Evolutionary conservation across 139 green algal species (phyloP).

Genomic region (Eudorina sp.): DNA sequence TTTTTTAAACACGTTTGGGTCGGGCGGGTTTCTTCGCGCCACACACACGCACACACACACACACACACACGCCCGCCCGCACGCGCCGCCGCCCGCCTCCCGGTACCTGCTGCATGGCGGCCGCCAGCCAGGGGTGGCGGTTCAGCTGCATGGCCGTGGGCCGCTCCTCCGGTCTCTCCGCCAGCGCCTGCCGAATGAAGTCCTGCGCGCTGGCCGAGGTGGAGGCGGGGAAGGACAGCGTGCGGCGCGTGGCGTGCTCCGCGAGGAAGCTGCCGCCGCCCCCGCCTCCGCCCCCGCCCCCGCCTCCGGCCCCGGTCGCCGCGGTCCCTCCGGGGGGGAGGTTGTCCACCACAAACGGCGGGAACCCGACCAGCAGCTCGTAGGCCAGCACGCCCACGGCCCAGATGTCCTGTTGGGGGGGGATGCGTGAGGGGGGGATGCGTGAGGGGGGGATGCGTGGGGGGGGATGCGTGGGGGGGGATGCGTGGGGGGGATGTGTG

Average conservation of each 20-base stretch:
- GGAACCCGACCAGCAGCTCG: conserved; percentile 58
- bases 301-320: neutral
- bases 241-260: neutral
- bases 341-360: conserved; percentile 54
- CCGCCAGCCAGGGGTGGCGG: conserved; percentile 23
- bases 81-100: no score
- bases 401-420: conserved; percentile 56
- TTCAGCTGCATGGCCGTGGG: conserved; percentile 13
- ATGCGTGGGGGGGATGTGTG: no score
- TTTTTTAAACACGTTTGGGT: no score
- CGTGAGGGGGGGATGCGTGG: no score
- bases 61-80: no score
- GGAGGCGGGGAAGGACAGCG: conserved; percentile 28
- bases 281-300: neutral
- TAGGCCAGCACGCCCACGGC: conserved; percentile 58
- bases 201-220: neutral
- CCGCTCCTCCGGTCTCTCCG: neutral
- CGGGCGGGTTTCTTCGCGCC: no score
- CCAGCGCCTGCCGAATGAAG: conserved; percentile 30
- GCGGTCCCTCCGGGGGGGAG: neutral
- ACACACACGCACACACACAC: no score
- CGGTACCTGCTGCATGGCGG: neutral
- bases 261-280: neutral
- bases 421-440: no score
- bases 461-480: no score